Conservation (phyloP, 441 rosid genomes). For the Dalechampia spathulata region DNA sequence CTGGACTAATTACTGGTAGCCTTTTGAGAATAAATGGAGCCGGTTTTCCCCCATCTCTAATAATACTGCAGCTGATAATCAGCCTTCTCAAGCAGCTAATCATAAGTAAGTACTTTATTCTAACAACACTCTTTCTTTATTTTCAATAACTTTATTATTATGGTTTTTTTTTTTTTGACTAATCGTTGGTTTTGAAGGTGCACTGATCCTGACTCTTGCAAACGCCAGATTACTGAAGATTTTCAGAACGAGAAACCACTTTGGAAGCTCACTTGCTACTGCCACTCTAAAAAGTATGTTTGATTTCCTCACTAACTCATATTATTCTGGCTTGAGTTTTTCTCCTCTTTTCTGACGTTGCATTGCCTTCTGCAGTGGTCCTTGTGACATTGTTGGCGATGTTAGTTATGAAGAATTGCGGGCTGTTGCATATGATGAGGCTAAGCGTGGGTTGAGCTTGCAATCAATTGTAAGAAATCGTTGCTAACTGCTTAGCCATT, state of each 20-base stretch:
- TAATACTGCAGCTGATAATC: constrained; percentile 37
- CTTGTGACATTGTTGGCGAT: constrained; percentile 75
- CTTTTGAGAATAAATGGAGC: constrained; percentile 76
- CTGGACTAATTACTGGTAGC: constrained; percentile 28
- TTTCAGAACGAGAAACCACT: constrained; percentile 75
- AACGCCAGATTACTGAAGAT: constrained; percentile 57
- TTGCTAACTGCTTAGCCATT: not conserved
- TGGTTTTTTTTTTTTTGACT: constrained; percentile 6
- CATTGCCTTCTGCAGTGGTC: constrained; percentile 29
- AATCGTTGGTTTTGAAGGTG: constrained; percentile 52
- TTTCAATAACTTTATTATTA: constrained; percentile 1
- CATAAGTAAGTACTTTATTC: constrained; percentile 49
- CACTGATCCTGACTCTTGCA: constrained; percentile 80
- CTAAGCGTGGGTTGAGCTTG: constrained; percentile 60
- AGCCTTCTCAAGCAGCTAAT: constrained; percentile 37
- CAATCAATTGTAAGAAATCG: constrained; percentile 71
- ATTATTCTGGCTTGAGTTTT: not conserved
- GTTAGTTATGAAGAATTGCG: constrained; percentile 79
- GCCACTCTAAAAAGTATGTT: constrained; percentile 70
- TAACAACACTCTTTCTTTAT: not conserved
- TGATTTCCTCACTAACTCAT: not conserved
- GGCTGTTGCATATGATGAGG: constrained; percentile 77
- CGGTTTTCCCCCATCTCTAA: no score
- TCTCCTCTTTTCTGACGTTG: not conserved
- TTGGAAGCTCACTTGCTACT: constrained; percentile 94